Evolutionary conservation across 192 early-diverging fungal genomes (phyloP), one percentile per base, ranked within the genome.

Genomic region (Coemansia sp.): DNA sequence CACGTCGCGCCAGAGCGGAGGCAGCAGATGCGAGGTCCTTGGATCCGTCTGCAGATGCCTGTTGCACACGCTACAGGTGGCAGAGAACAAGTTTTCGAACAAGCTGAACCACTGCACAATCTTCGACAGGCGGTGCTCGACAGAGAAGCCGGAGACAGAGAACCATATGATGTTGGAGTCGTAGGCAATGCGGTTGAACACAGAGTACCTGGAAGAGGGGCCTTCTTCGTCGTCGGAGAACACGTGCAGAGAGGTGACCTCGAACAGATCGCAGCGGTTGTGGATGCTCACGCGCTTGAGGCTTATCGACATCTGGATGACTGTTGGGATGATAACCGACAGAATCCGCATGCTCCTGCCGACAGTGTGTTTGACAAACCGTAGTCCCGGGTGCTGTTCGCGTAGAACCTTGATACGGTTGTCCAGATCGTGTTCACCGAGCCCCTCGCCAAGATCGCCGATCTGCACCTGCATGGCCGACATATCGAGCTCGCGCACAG

Each of bases 131-230:
- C 79, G 71, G 32, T 77, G 79, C 60, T 82, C 79, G 18, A 77
- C 71, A 2, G 79, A 82, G 37, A 82, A 82, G 1, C 74, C 79
- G 5, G 79, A 61, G 32, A 77, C 71, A 2, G 79, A 77, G 43
- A 70, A 82, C 79, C 79, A 82, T 13, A 82, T 63, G 10, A 82
- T 82, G 41, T 76, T 76, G 4, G 79, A 41, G 48, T 82, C 79
- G 54, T 77, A 73, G 0, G 67, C 55, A 46, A 82, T 82, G 36
- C 79, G 74, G 10, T 71, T 60, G 42, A 82, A 82, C 45, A 82
- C 79, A 0, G 73, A 71, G 65, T 65, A 73, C 68, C 57, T 70
- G 15, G 79, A 77, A 18, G 65, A 64, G 9, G 71, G 68, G 2
- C 79, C 79, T 0, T 59, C 43, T 42, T 82, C 79, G 49, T 82